Percentiles rank a stretch among this genome's conserved stretches.
Conservation (phyloP, 306 rosid species). For the Dicorynia guianensis region DNA sequence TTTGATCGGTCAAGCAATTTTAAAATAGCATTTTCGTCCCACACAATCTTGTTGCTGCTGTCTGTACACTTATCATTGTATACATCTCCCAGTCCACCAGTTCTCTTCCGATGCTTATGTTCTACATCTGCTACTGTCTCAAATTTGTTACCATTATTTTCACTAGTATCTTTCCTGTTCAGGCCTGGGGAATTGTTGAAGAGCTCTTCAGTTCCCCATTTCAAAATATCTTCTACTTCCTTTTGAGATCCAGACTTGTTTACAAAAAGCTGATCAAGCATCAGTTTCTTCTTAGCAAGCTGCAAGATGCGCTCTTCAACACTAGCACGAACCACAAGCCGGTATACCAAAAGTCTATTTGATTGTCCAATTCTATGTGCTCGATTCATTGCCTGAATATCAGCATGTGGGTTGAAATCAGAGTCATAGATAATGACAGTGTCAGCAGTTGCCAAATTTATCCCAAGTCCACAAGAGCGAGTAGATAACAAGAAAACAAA, state of each 20-base stretch:
- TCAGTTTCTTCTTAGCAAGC: slow-evolving; percentile 98
- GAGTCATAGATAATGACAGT: slow-evolving; percentile 99
- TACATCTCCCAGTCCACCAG: slow-evolving; percentile 95
- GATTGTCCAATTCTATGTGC: slow-evolving; percentile 99
- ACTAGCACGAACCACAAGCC: slow-evolving; percentile 99
- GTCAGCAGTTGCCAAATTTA: slow-evolving; percentile 98
- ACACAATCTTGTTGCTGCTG: slow-evolving; percentile 72
- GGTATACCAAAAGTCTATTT: slow-evolving; percentile 92
- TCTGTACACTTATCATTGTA: slow-evolving; percentile 95
- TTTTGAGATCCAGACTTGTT: slow-evolving; percentile 97
- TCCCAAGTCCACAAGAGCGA: slow-evolving; percentile 98
- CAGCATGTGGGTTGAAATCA: slow-evolving; percentile 99
- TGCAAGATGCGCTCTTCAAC: slow-evolving; percentile 99
- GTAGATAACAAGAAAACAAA: slow-evolving; percentile 98
- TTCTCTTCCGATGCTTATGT: slow-evolving; percentile 88
- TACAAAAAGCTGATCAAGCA: slow-evolving; percentile 99
- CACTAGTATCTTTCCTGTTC: slow-evolving; percentile 70
- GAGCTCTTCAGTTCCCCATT: slow-evolving; percentile 99
- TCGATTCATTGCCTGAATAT: slow-evolving; percentile 99
- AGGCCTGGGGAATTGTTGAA: slow-evolving; percentile 70
- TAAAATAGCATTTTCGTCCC: slow-evolving; percentile 97
- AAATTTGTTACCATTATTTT: slow-evolving; percentile 74
- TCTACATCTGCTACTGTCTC: slow-evolving; percentile 74
- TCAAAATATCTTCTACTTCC: slow-evolving; percentile 95
- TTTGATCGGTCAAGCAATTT: slow-evolving; percentile 94